phyloP scores from a whole-genome alignment of 2,329 filamentous ascomycete species.

The Calonectria pteridis region DNA sequence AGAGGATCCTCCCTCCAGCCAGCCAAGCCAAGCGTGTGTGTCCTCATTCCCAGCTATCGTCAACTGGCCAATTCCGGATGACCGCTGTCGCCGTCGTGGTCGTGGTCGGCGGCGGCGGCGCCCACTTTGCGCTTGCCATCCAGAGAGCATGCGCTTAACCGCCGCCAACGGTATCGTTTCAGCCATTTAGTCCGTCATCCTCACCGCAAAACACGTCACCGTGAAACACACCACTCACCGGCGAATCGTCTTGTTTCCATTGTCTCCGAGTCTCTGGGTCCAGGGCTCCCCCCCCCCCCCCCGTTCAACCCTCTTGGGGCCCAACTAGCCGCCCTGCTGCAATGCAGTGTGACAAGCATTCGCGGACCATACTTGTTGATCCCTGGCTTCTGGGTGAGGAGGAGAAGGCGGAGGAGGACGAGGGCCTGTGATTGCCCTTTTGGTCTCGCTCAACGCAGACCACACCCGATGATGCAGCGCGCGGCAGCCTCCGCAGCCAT shows the following conservation, averaged over 20 bases:
- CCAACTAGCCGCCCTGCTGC: slow-evolving; percentile 9
- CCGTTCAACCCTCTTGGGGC: slow-evolving; percentile 16
- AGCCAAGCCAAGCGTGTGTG: neutral
- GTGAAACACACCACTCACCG: slow-evolving; percentile 40
- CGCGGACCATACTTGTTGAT: neutral
- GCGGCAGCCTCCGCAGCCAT: neutral
- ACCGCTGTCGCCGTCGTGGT: neutral
- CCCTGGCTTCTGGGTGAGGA: too few species aligned
- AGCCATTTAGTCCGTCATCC: slow-evolving; percentile 30
- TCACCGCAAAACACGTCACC: slow-evolving; percentile 42
- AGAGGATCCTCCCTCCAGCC: slow-evolving; percentile 20
- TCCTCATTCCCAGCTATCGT: slow-evolving; percentile 17
- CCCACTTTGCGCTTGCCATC: slow-evolving; percentile 28
- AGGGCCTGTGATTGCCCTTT: neutral
- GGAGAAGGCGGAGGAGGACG: neutral
- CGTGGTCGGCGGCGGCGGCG: neutral
- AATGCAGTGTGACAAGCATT: slow-evolving; percentile 20
- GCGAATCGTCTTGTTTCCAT: slow-evolving; percentile 30
- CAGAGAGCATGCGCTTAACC: slow-evolving; percentile 17
- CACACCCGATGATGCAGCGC: slow-evolving; percentile 7
- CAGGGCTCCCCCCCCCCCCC: too few species aligned
- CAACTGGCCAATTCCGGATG: slow-evolving; percentile 13
- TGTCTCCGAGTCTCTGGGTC: slow-evolving; percentile 19
- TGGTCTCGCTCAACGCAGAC: slow-evolving; percentile 5
- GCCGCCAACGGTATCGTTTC: slow-evolving; percentile 25